Evolutionary conservation across 2,329 filamentous ascomycete species (phyloP), one percentile per base, ranked within the genome.

Genomic region (Pseudogymnoascus sp.): DNA sequence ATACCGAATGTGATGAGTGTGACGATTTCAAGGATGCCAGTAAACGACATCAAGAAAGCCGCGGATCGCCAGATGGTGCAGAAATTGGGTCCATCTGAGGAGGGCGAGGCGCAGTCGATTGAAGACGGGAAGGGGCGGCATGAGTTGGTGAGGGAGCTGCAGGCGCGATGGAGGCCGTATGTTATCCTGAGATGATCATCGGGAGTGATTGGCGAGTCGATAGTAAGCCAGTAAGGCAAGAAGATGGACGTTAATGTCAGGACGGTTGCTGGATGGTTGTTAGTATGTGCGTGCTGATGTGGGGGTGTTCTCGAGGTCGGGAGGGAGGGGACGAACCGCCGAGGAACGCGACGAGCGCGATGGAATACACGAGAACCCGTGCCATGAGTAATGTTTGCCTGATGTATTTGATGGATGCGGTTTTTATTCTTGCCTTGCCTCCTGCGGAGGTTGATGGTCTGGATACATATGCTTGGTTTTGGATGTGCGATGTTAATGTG

Each of bases 61-160:
- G 92, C 87, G 25, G 87, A 91, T 65, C 90, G 85, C 93, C 93
- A 99, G 83, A 96, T 89, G 71, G 87, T 89, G 80, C 95, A 98
- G 78, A 98, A 97, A 69, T 88, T 84, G 62, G 85, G 83, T 41
- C 34, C 39, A 41, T 43, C 39, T 11, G 60, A 39, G 3, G 19
- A 69, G 2, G 7, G 34, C 81, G 83, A 63, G 79, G 78, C 13
- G 76, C 90, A 93, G 73, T 91, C 87, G 64, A 84, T 80, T 63
- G 83, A 78, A 68, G 82, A 80, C 3, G 91, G 91, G 75, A 92
- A 95, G 34, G 79, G 77, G 23, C 80, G 79, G 75, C 90, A 93
- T 57, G 78, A 76, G 61, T 85, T 80, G 51, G 83, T 83, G 65
- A 90, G 79, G 65, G 85, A 89, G 63, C 88, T 90, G 78, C 93